Base-by-base conservation (phyloP, 2,329 filamentous ascomycete species). In the Fusarium paranaense region DNA sequence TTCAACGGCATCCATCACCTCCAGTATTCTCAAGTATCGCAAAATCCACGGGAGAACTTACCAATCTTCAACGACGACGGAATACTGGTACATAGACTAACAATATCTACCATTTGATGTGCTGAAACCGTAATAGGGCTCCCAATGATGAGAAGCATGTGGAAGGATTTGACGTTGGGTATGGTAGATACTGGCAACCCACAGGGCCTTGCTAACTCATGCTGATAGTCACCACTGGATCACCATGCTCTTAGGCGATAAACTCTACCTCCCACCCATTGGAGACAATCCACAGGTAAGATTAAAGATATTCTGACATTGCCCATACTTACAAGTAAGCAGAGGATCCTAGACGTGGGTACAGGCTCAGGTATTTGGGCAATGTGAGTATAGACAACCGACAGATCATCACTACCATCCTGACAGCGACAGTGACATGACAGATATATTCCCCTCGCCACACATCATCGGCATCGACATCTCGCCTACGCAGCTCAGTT, bases 201-300 rank as follows among this genome's bases (percentile, higher is more conserved):
- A 10, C 3, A 32, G 35, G 25, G 22, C 22, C 8, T 35, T 27
- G 32, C 33, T 37, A 16, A 25, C 22, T 27, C 16, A 38, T 32
- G 14, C 16, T 16, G 5, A 20, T 25, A 70, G 64, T 32, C 64
- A 70, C 25, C 50, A 64, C 25, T 64, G 59, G 60, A 38, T 64
- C 11, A 64, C 60, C 8, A 67, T 70, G 64, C 64, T 67, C 54
- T 14, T 67, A 35, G 47, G 54, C 6, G 56, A 70, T 25, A 27
- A 65, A 22, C 33, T 70, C 25, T 62, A 57, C 27, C 22, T 54
- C 18, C 45, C 65, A 14, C 61, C 65, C 10, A 64, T 68, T 45
- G 60, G 60, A 42, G 57, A 64, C 11, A 64, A 58, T 10, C 68
- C 60, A 4, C 60, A 70, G 42, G 54, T 56, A 16, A 27, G 33